phyloP scores from a whole-genome alignment of 1,139 yeast genomes.

The Kluyveromyces sp. region DNA sequence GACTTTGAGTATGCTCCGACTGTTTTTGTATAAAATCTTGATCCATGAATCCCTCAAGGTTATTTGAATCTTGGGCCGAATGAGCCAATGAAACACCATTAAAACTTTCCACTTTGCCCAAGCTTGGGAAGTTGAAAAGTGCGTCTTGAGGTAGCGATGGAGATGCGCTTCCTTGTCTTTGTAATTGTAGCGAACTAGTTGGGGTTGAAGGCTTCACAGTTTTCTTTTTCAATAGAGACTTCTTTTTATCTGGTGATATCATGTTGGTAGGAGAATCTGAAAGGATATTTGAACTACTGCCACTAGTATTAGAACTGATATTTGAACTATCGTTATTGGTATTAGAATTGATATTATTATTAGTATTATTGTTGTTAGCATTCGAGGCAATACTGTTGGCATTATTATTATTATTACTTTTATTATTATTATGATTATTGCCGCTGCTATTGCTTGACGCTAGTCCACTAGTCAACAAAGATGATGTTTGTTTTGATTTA shows the following conservation, averaged over 20 bases:
- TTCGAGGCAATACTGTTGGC: background rate
- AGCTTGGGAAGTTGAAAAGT: background rate
- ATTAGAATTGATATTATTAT: background rate
- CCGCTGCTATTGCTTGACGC: background rate
- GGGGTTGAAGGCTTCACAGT: background rate
- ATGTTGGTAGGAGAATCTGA: slow-evolving; percentile 1
- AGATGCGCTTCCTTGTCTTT: slow-evolving; percentile 3
- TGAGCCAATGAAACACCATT: background rate
- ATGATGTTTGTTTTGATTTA: slow-evolving; percentile 6
- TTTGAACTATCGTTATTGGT: background rate
- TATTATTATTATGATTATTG: too few relatives aligned
- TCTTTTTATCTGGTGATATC: slow-evolving; percentile 5
- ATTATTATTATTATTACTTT: background rate
- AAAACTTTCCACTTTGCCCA: background rate
- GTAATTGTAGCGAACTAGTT: background rate
- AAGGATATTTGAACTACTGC: background rate
- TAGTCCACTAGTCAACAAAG: slow-evolving; percentile 3
- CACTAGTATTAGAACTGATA: background rate
- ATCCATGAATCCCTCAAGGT: background rate
- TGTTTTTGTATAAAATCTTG: background rate
- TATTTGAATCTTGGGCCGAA: background rate
- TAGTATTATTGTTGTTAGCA: background rate
- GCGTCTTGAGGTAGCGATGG: slow-evolving; percentile 1
- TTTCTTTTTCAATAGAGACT: slow-evolving; percentile 1
- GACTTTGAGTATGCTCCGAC: background rate